Percentiles rank a stretch among this genome's conserved stretches.
phyloP scores from a whole-genome alignment of 441 rosid genomes.

The Brassica balearica region DNA sequence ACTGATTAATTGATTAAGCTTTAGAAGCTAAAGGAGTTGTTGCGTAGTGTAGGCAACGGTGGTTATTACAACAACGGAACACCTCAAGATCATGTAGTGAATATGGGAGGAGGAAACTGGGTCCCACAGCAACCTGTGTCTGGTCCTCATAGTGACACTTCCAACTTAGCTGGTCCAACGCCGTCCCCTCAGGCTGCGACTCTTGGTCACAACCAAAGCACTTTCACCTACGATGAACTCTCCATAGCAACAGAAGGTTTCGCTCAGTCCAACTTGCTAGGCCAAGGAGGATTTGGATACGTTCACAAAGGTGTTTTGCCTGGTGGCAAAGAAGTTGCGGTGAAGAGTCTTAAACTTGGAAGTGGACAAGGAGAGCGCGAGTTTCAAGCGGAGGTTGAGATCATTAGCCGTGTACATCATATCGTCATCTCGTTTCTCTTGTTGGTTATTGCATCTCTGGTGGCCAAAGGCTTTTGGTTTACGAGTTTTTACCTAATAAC shows the following conservation, averaged over 20 bases:
- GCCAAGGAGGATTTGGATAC: constrained; percentile 92
- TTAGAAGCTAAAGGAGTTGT: constrained; percentile 23
- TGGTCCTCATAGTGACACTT: constrained; percentile 45
- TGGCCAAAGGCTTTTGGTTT: constrained; percentile 27
- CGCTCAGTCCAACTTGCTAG: constrained; percentile 63
- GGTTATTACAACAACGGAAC: constrained; percentile 45
- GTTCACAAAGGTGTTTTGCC: constrained; percentile 84
- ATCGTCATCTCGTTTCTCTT: constrained; percentile 86
- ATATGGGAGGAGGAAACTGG: constrained; percentile 51
- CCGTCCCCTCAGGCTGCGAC: constrained; percentile 60
- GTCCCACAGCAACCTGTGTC: constrained; percentile 36
- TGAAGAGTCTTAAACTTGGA: constrained; percentile 78
- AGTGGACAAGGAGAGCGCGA: constrained; percentile 80
- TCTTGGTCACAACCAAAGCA: constrained; percentile 64
- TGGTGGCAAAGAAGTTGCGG: constrained; percentile 81
- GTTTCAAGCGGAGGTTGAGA: constrained; percentile 88
- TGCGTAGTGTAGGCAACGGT: constrained; percentile 44
- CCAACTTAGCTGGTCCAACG: constrained; percentile 57
- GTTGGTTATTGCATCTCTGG: constrained; percentile 81
- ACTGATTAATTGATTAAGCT: too few relatives aligned
- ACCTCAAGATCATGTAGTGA: constrained; percentile 38
- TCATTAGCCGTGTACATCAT: constrained; percentile 91
- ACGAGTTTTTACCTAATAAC: constrained; percentile 80
- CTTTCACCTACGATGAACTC: constrained; percentile 76
- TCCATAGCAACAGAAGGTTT: constrained; percentile 73